Evolutionary conservation across 2,329 filamentous ascomycete species (phyloP).

Genomic region (Botrytis pseudocinerea): DNA sequence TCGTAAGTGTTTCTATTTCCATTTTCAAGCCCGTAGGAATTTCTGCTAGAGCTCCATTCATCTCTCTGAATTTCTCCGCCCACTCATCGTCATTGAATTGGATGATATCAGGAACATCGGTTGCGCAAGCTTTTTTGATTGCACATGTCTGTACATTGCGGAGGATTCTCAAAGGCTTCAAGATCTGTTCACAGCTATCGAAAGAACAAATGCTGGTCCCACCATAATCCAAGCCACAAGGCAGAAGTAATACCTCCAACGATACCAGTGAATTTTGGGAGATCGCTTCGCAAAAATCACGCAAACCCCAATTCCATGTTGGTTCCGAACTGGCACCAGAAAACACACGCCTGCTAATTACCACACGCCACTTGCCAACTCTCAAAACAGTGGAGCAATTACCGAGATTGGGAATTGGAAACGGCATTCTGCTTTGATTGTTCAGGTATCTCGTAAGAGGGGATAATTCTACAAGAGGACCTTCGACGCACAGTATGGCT

Average conservation of each 20-base stretch:
- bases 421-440: not conserved
- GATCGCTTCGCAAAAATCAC: not conserved
- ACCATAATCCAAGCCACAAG: not conserved
- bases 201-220: not conserved
- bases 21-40: not conserved
- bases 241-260: not conserved
- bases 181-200: not conserved
- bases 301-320: not conserved
- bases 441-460: conserved; percentile 22
- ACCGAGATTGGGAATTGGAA: not conserved
- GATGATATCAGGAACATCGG: conserved; percentile 15
- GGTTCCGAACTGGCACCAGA: not conserved
- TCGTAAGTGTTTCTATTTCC: not conserved
- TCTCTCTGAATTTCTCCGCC: not conserved
- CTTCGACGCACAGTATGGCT: not conserved
- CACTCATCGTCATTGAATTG: not conserved
- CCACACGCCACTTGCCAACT: conserved; percentile 9
- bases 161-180: conserved; percentile 5
- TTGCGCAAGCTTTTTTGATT: not conserved
- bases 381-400: not conserved
- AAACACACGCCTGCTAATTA: not conserved
- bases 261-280: not conserved
- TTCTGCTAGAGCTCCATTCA: not conserved
- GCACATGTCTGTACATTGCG: not conserved
- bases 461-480: conserved; percentile 7